Conservation (phyloP, 495 filamentous ascomycete species). For the Pseudoneurospora amorphoporcata region DNA sequence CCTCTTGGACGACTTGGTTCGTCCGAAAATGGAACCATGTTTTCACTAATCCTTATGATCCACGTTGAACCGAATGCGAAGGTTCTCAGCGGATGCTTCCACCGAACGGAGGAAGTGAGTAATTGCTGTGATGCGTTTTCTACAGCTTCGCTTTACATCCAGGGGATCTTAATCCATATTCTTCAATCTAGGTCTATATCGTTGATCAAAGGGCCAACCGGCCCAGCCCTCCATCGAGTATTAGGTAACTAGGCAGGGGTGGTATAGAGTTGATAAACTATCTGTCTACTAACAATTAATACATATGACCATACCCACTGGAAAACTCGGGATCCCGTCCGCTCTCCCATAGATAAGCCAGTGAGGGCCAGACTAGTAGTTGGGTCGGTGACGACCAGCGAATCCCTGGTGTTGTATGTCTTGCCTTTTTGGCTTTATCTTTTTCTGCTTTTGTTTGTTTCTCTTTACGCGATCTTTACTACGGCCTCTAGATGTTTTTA, state of each 20-base stretch:
- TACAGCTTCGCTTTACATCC: not conserved
- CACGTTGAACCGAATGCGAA: not conserved
- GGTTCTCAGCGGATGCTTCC: not conserved
- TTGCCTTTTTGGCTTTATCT: too few species aligned
- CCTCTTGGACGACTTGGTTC: not conserved
- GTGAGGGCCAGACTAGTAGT: too few species aligned
- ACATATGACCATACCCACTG: conserved; percentile 36
- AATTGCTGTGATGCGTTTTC: not conserved
- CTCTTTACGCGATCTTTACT: too few species aligned
- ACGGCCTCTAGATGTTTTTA: too few species aligned
- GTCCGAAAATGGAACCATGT: not conserved
- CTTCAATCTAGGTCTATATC: not conserved
- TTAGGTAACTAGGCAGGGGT: too few species aligned
- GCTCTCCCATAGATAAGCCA: conserved; percentile 30
- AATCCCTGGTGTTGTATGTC: too few species aligned
- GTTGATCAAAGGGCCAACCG: not conserved
- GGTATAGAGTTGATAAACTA: too few species aligned
- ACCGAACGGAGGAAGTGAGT: not conserved
- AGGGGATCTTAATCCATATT: not conserved
- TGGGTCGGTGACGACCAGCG: too few species aligned
- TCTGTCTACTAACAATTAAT: too few species aligned
- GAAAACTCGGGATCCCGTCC: conserved; percentile 40
- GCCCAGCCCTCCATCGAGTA: too few species aligned
- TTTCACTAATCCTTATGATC: not conserved
- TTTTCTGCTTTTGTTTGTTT: too few species aligned